These are phyloP conservation scores for Cladosporium sp. DNA, from an alignment of 2,329 filamentous ascomycete genomes.

Conservation along the genomic window DNA sequence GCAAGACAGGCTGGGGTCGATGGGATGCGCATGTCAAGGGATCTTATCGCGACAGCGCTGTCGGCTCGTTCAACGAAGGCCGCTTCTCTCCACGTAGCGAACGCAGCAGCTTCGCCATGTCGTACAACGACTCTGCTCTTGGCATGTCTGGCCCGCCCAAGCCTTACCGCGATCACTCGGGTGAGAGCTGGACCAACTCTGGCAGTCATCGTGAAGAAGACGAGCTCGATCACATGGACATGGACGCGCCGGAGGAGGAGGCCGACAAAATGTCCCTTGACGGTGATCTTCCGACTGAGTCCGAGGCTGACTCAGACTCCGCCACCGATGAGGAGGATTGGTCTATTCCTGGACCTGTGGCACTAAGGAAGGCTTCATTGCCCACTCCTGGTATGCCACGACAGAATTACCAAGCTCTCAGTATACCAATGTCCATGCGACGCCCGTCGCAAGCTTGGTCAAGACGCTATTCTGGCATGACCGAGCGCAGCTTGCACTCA, in stretches of 20 bases:
- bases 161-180: conserved; percentile 41
- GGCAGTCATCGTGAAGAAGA: conserved; percentile 64
- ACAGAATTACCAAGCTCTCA: conserved; percentile 35
- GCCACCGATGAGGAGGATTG: conserved; percentile 71
- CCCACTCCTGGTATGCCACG: conserved; percentile 34
- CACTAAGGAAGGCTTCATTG: conserved; percentile 65
- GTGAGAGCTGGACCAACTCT: conserved; percentile 68
- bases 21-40: conserved; percentile 84
- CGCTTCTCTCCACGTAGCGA: conserved; percentile 54
- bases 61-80: conserved; percentile 42
- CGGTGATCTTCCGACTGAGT: conserved; percentile 54
- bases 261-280: conserved; percentile 94
- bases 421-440: conserved; percentile 32
- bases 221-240: conserved; percentile 52
- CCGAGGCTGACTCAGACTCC: conserved; percentile 59
- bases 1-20: conserved; percentile 96
- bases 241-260: conserved; percentile 76
- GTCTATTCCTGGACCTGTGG: conserved; percentile 19
- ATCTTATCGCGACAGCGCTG: conserved; percentile 36
- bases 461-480: conserved; percentile 30
- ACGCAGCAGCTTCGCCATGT: conserved; percentile 40
- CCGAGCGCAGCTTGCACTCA: conserved; percentile 25
- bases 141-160: conserved; percentile 34
- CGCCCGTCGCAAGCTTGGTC: conserved; percentile 31
- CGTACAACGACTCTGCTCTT: conserved; percentile 38